Conservation (phyloP, 768 basidiomycete genomes). For the Suillus paluster region DNA sequence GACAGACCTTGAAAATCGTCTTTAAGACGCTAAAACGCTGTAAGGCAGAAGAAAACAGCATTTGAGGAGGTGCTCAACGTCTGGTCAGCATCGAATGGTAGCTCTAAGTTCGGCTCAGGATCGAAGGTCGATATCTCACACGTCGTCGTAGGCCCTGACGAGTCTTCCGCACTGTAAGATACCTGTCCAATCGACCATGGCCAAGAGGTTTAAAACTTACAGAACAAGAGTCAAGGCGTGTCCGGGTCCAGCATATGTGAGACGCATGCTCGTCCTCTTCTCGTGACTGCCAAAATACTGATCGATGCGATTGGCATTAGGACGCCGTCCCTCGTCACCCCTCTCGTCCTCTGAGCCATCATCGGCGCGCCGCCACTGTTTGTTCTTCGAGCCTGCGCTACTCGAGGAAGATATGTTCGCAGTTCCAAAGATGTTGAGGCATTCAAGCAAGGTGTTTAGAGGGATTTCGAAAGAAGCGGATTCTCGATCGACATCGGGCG, state of each 20-base stretch:
- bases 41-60: conserved; percentile 5
- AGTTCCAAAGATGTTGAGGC: conserved; percentile 92
- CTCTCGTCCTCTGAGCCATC: conserved; percentile 51
- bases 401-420: conserved; percentile 46
- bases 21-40: conserved; percentile 60
- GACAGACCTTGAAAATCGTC: conserved; percentile 80
- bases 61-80: conserved; percentile 44
- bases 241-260: conserved; percentile 81
- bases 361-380: conserved; percentile 51
- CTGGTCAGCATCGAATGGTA: conserved; percentile 73
- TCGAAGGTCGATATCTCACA: conserved; percentile 89
- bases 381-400: conserved; percentile 41
- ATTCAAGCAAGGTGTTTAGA: conserved; percentile 83
- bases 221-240: conserved; percentile 78
- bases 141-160: conserved; percentile 79
- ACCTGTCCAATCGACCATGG: conserved; percentile 5
- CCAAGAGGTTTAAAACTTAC: conserved; percentile 49
- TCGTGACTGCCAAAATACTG: conserved; percentile 58
- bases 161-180: conserved; percentile 68
- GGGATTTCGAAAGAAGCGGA: conserved; percentile 76
- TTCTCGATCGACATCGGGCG: conserved; percentile 20
- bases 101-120: conserved; percentile 78
- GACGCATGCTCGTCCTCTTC: conserved; percentile 82
- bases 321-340: conserved; percentile 32
- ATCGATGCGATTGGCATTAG: conserved; percentile 47